Percentiles rank a stretch among this genome's conserved stretches.
phyloP scores from a whole-genome alignment of 768 basidiomycete genomes.

The Tricholoma furcatifolium region DNA sequence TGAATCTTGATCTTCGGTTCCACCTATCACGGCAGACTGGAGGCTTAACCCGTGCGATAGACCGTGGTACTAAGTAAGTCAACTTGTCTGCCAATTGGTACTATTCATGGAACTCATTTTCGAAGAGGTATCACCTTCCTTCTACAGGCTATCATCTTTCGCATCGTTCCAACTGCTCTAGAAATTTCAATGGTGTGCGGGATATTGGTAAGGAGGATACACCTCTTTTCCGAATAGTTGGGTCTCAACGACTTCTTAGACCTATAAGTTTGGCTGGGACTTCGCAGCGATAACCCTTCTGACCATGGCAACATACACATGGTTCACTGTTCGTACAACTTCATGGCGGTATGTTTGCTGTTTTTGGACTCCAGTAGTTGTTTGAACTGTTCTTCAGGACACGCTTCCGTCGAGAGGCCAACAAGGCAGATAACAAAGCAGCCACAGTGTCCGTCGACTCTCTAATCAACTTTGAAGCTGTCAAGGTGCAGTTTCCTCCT shows the following conservation, averaged over 20 bases:
- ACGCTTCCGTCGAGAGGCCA: constrained; percentile 90
- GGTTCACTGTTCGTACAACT: constrained; percentile 96
- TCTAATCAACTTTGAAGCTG: constrained; percentile 97
- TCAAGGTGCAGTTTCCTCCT: constrained; percentile 63
- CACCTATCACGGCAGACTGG: constrained; percentile 94
- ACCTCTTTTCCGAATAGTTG: background rate
- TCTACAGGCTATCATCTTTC: constrained; percentile 88
- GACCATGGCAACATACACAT: constrained; percentile 89
- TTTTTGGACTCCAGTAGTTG: background rate
- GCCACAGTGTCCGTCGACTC: constrained; percentile 94
- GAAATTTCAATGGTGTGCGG: constrained; percentile 98
- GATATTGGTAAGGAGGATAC: constrained; percentile 66
- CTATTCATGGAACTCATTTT: background rate
- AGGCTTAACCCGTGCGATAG: constrained; percentile 93
- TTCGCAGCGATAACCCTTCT: constrained; percentile 88
- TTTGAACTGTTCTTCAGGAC: constrained; percentile 51
- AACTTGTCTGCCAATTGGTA: background rate
- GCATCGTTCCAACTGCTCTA: constrained; percentile 92
- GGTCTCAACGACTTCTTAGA: constrained; percentile 43
- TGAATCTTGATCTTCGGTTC: constrained; percentile 89
- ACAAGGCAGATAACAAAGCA: constrained; percentile 95
- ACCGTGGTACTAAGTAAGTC: constrained; percentile 91
- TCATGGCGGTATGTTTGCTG: constrained; percentile 75
- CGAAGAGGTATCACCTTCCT: constrained; percentile 93
- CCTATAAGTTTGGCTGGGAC: constrained; percentile 97